Conservation (phyloP, 2,329 filamentous ascomycete species). For the Tolypocladium tundrense region DNA sequence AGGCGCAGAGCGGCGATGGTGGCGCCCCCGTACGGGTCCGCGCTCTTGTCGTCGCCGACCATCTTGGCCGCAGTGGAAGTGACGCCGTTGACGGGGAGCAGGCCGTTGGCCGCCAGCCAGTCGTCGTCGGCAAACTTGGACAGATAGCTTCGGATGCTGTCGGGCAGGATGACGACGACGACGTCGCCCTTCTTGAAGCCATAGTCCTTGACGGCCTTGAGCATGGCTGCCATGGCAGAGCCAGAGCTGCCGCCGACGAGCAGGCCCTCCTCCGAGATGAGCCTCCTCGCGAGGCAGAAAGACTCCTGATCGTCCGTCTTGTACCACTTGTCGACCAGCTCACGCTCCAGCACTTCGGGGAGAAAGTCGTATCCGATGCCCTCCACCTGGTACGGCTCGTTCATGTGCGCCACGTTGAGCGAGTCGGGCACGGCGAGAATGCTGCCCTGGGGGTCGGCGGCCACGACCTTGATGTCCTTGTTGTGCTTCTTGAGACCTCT, state of each 20-base stretch:
- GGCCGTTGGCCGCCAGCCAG: slow-evolving; percentile 94
- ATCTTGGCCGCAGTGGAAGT: slow-evolving; percentile 33
- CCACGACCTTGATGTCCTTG: slow-evolving; percentile 73
- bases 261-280: slow-evolving; percentile 91
- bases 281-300: slow-evolving; percentile 76
- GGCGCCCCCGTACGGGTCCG: slow-evolving; percentile 65
- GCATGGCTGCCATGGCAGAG: slow-evolving; percentile 75
- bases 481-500: slow-evolving; percentile 83
- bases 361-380: slow-evolving; percentile 99
- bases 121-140: slow-evolving; percentile 99
- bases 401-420: slow-evolving; percentile 70
- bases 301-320: slow-evolving; percentile 93
- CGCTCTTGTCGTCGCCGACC: slow-evolving; percentile 24
- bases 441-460: slow-evolving; percentile 85
- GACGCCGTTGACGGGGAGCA: slow-evolving; percentile 54
- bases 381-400: slow-evolving; percentile 92
- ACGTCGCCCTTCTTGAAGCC: slow-evolving; percentile 74
- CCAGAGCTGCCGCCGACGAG: slow-evolving; percentile 90
- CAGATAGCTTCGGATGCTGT: slow-evolving; percentile 94
- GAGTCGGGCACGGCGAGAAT: slow-evolving; percentile 73
- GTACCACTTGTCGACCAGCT: slow-evolving; percentile 85
- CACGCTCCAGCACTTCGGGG: slow-evolving; percentile 79
- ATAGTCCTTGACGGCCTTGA: slow-evolving; percentile 66
- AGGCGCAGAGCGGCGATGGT: slow-evolving; percentile 76
- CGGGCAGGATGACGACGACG: slow-evolving; percentile 83